Conservation (phyloP, 306 rosid genomes). For the Hylodesmum podocarpum region DNA sequence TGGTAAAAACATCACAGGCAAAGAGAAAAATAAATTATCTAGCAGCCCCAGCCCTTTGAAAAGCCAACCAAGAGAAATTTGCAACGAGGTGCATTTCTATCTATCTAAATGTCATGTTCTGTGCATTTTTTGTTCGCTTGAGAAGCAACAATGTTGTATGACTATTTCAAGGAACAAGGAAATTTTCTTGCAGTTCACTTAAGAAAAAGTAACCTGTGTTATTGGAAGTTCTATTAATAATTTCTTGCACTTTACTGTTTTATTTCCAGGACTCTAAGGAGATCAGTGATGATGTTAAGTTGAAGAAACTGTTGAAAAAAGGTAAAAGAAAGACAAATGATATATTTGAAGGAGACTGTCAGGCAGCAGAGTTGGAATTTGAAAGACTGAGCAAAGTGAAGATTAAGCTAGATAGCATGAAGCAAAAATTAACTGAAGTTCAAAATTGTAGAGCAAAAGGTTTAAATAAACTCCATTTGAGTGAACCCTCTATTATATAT, state of each 20-base stretch:
- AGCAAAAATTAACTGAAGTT: constrained; percentile 48
- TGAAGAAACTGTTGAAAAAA: constrained; percentile 71
- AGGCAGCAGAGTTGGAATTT: constrained; percentile 69
- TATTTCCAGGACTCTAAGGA: constrained; percentile 55
- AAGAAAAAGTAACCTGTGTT: background rate
- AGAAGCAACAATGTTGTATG: background rate
- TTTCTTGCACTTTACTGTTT: background rate
- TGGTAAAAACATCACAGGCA: constrained; percentile 18
- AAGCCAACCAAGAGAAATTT: constrained; percentile 42
- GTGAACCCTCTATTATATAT: constrained; percentile 51
- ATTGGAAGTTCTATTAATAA: background rate
- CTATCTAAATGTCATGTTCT: constrained; percentile 3
- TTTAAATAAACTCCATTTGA: constrained; percentile 31
- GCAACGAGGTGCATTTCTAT: constrained; percentile 51
- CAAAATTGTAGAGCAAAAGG: constrained; percentile 45
- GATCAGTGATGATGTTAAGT: constrained; percentile 56
- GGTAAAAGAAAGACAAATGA: constrained; percentile 42
- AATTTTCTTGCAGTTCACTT: background rate
- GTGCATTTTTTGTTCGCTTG: background rate
- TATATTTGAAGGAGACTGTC: constrained; percentile 39
- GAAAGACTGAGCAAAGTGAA: constrained; percentile 64
- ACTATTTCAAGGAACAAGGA: background rate
- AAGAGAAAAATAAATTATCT: constrained; percentile 45
- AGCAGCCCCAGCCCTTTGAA: constrained; percentile 39
- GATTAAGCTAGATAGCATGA: constrained; percentile 52